These are phyloP conservation scores for Phyllosticta citriasiana DNA, from an alignment of 2,329 filamentous ascomycete genomes.

Conservation along the genomic window DNA sequence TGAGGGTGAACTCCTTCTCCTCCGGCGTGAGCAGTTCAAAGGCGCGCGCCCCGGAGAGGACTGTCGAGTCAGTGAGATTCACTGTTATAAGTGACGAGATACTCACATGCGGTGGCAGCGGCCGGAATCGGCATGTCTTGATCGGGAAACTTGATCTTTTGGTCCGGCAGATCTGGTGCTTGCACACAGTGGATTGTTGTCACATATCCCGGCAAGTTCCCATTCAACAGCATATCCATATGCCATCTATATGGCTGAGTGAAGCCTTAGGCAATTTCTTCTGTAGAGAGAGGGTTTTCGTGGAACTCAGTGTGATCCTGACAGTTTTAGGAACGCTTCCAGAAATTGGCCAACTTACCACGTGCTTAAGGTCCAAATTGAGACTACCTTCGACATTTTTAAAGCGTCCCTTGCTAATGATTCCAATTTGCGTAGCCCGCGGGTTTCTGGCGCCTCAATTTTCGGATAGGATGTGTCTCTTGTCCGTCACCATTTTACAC, in stretches of 20 bases:
- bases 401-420: slow-evolving; percentile 15
- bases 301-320: slow-evolving; percentile 22
- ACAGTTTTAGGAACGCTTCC: neutral
- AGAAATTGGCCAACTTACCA: neutral
- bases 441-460: slow-evolving; percentile 11
- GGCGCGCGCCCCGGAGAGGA: slow-evolving; percentile 18
- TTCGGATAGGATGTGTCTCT: slow-evolving; percentile 9
- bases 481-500: slow-evolving; percentile 13
- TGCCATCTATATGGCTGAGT: slow-evolving; percentile 23
- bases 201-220: slow-evolving; percentile 20
- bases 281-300: slow-evolving; percentile 14
- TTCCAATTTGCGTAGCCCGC: slow-evolving; percentile 14
- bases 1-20: slow-evolving; percentile 16
- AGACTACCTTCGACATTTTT: slow-evolving; percentile 13
- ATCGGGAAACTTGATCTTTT: slow-evolving; percentile 16
- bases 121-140: slow-evolving; percentile 14
- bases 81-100: neutral
- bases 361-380: slow-evolving; percentile 14
- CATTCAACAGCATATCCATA: slow-evolving; percentile 22
- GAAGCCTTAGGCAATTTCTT: slow-evolving; percentile 14
- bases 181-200: slow-evolving; percentile 17
- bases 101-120: slow-evolving; percentile 18
- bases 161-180: slow-evolving; percentile 16
- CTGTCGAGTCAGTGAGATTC: slow-evolving; percentile 7
- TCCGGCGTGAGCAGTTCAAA: slow-evolving; percentile 18